Percentiles rank a stretch among this genome's conserved stretches.
phyloP scores from a whole-genome alignment of 495 filamentous ascomycete genomes.

The Aspergillus campestris region DNA sequence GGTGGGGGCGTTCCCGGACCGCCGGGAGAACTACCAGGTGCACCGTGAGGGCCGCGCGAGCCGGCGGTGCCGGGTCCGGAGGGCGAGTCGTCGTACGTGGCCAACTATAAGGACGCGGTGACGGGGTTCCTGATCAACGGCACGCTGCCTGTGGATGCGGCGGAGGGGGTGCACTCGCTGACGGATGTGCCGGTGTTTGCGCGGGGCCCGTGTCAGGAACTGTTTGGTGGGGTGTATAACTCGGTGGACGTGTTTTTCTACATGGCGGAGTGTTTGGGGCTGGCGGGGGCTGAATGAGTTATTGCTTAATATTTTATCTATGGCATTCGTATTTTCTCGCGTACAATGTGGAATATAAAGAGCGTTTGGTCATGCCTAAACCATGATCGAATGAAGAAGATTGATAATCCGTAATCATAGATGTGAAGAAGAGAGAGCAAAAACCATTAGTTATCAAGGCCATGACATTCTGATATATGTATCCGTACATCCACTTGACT shows the following conservation, averaged over 20 bases:
- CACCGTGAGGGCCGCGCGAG: constrained; percentile 45
- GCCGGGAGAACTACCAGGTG: constrained; percentile 57
- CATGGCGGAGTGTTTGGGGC: constrained; percentile 60
- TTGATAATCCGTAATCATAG: too few relatives aligned
- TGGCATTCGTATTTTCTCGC: too few relatives aligned
- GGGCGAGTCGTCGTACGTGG: constrained; percentile 47
- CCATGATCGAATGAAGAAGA: too few relatives aligned
- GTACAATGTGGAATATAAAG: too few relatives aligned
- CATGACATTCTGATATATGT: too few relatives aligned
- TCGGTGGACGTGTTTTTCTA: constrained; percentile 66
- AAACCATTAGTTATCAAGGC: too few relatives aligned
- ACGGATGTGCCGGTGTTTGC: constrained; percentile 72
- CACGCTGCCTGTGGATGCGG: constrained; percentile 47
- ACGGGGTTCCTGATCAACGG: constrained; percentile 60
- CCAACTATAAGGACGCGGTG: constrained; percentile 52
- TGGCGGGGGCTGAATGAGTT: constrained; percentile 26
- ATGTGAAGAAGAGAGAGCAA: too few relatives aligned
- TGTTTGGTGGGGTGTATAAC: constrained; percentile 59
- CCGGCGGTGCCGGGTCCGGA: constrained; percentile 39
- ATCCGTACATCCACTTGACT: too few relatives aligned
- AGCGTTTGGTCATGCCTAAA: constrained; percentile 1
- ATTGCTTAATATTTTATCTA: too few relatives aligned
- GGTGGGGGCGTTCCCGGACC: constrained; percentile 55
- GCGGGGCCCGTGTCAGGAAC: constrained; percentile 61
- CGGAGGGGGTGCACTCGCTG: constrained; percentile 60